Evolutionary conservation across 441 rosid species (phyloP).

Genomic region (Corymbia calophylla): DNA sequence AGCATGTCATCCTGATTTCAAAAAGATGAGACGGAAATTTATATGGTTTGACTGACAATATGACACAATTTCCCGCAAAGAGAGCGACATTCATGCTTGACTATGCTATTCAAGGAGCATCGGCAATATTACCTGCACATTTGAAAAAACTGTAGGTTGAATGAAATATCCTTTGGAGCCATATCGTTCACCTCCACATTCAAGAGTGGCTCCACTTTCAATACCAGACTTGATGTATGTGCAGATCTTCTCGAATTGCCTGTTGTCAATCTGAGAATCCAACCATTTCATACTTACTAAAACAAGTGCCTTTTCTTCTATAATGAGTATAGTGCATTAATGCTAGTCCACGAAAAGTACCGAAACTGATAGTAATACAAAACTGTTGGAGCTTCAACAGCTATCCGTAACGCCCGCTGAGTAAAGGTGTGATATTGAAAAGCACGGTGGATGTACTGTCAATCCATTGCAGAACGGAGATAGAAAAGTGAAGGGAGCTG

Average conservation of each 20-base stretch:
- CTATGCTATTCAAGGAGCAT: not conserved
- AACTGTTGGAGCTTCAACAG: not conserved
- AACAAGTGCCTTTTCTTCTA: not conserved
- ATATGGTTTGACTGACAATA: not conserved
- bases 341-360: not conserved
- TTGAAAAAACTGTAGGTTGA: constrained; percentile 89
- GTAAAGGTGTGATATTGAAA: not conserved
- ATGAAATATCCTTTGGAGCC: constrained; percentile 73
- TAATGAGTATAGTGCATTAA: not conserved
- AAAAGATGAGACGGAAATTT: not conserved
- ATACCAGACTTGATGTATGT: constrained; percentile 64
- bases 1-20: not conserved
- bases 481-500: not conserved
- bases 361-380: not conserved
- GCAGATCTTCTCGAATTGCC: constrained; percentile 71
- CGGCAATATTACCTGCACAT: constrained; percentile 47
- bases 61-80: not conserved
- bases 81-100: not conserved
- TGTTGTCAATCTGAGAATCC: constrained; percentile 43
- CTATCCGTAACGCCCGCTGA: not conserved
- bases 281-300: not conserved
- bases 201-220: constrained; percentile 71
- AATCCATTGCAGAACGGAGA: not conserved
- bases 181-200: constrained; percentile 68
- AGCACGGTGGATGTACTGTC: not conserved